These are phyloP conservation scores for Actinidia arguta DNA, from an alignment of 179 eudicot species.

Conservation along the genomic window DNA sequence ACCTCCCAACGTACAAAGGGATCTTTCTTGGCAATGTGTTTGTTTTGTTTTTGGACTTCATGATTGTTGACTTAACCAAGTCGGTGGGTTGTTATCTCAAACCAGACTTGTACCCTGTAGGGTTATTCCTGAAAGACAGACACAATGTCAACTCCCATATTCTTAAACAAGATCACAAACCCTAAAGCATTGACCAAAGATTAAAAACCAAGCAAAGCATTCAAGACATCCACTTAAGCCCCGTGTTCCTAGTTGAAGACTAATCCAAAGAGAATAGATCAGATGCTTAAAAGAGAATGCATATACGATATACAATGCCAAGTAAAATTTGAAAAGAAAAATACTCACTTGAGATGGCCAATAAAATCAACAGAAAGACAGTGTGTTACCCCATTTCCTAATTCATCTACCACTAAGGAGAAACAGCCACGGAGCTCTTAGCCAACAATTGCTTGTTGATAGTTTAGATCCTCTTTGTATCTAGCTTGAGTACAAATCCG, in stretches of 20 bases:
- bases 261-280: not conserved
- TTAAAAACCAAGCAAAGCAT: slow-evolving; percentile 3
- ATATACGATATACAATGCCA: not conserved
- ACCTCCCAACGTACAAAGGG: no score
- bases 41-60: no score
- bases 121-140: no score
- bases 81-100: no score
- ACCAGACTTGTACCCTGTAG: no score
- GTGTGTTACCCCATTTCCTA: not conserved
- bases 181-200: slow-evolving; percentile 26
- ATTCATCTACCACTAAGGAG: not conserved
- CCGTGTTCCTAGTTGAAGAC: slow-evolving; percentile 15
- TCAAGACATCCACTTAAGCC: slow-evolving; percentile 15
- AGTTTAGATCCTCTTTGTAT: slow-evolving; percentile 28
- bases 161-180: slow-evolving; percentile 20
- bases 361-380: slow-evolving; percentile 6
- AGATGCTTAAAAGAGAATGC: not conserved
- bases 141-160: not conserved
- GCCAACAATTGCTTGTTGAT: slow-evolving; percentile 29
- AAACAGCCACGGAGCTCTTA: slow-evolving; percentile 30
- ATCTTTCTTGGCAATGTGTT: no score
- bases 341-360: not conserved
- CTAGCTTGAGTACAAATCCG: slow-evolving; percentile 14
- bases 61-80: no score
- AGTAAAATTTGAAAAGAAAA: not conserved